A percentile compares a stretch with the other conserved stretches of the same genome.
Evolutionary conservation across 1,284 basidiomycete species (phyloP).

Genomic region (Xanthoconium separans): DNA sequence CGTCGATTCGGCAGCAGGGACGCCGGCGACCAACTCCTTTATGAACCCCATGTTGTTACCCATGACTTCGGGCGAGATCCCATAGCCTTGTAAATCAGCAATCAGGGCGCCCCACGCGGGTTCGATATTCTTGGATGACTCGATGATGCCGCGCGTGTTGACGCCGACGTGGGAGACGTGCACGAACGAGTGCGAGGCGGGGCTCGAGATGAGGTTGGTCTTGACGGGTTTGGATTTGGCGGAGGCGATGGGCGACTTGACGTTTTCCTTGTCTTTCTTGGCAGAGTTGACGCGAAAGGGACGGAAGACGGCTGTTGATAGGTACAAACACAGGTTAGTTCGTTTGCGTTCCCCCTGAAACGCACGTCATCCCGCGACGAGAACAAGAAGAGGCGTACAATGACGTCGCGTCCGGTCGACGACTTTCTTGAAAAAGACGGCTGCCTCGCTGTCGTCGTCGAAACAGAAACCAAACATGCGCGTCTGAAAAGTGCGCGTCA

Average conservation of each 20-base stretch:
- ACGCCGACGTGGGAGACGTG: constrained; percentile 89
- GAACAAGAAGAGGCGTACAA: constrained; percentile 19
- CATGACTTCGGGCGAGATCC: constrained; percentile 52
- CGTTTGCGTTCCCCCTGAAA: not conserved
- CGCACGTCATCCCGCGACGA: not conserved
- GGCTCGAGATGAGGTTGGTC: constrained; percentile 69
- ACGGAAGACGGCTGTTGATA: constrained; percentile 24
- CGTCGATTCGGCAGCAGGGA: constrained; percentile 6
- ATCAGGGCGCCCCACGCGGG: constrained; percentile 73
- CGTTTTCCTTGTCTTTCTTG: constrained; percentile 25
- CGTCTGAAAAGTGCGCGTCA: constrained; percentile 43
- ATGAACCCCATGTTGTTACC: constrained; percentile 66
- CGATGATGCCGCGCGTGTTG: constrained; percentile 62
- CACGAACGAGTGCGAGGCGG: constrained; percentile 74
- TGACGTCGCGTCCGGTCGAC: constrained; percentile 37
- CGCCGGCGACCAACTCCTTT: constrained; percentile 56
- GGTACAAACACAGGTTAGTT: constrained; percentile 2
- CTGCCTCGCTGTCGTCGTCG: constrained; percentile 64
- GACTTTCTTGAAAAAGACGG: constrained; percentile 50
- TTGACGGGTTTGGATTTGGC: constrained; percentile 39
- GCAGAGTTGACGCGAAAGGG: constrained; percentile 24
- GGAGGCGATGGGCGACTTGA: constrained; percentile 9
- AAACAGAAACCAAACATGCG: constrained; percentile 79
- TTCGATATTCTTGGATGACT: constrained; percentile 74
- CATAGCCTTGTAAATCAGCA: constrained; percentile 61